phyloP scores from a whole-genome alignment of 2,329 filamentous ascomycete genomes.

The Diplocarpon rosae region DNA sequence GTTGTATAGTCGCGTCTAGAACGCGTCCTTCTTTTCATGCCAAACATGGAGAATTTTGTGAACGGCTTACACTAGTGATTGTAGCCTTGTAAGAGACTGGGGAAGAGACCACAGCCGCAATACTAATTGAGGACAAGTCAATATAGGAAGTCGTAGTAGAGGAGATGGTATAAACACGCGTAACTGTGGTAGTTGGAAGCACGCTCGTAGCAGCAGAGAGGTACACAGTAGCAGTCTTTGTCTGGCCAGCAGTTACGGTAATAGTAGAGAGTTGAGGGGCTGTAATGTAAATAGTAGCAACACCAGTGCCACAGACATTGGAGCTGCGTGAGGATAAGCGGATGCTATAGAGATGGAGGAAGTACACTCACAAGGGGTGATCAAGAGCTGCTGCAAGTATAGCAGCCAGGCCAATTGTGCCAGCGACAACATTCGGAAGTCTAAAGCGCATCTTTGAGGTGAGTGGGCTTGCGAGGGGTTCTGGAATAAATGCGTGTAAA shows the following conservation, averaged over 20 bases:
- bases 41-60: neutral
- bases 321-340: slow-evolving; percentile 8
- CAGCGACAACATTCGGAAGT: slow-evolving; percentile 5
- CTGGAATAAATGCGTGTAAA: slow-evolving; percentile 3
- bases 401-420: slow-evolving; percentile 12
- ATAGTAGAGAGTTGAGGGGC: slow-evolving; percentile 10
- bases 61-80: neutral
- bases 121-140: neutral
- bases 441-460: slow-evolving; percentile 19
- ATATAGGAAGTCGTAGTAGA: slow-evolving; percentile 1
- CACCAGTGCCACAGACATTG: slow-evolving; percentile 7
- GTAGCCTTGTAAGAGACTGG: slow-evolving; percentile 1
- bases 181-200: slow-evolving; percentile 7
- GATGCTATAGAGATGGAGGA: neutral
- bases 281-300: slow-evolving; percentile 17
- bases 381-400: slow-evolving; percentile 13
- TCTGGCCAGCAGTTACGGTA: slow-evolving; percentile 8
- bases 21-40: too few relatives aligned
- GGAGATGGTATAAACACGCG: slow-evolving; percentile 5
- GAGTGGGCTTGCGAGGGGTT: neutral
- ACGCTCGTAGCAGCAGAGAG: slow-evolving; percentile 1
- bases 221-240: slow-evolving; percentile 15
- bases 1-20: too few relatives aligned
- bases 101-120: neutral
- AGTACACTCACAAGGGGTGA: slow-evolving; percentile 12